phyloP scores from a whole-genome alignment of 371 early-diverging fungal genomes.

The Coemansia sp. region DNA sequence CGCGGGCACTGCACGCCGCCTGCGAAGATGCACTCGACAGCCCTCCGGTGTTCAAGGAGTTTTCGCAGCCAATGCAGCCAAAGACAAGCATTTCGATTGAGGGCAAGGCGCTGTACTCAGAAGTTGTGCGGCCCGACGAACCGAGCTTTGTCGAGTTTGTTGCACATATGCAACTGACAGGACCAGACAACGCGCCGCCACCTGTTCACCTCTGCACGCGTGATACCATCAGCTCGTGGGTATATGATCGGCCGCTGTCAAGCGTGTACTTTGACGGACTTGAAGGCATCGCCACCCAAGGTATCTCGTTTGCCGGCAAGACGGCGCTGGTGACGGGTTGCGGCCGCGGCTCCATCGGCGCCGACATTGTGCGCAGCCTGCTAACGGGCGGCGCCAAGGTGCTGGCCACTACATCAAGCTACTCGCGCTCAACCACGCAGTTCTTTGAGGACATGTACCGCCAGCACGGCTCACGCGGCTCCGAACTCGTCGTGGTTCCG shows the following conservation, averaged over 20 bases:
- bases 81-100: constrained; percentile 68
- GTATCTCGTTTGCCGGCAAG: constrained; percentile 82
- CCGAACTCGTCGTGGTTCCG: constrained; percentile 85
- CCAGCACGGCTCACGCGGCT: constrained; percentile 82
- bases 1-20: background rate
- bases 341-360: constrained; percentile 89
- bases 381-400: constrained; percentile 92
- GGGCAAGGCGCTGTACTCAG: constrained; percentile 64
- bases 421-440: constrained; percentile 77
- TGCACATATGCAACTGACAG: no score
- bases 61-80: constrained; percentile 84
- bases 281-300: constrained; percentile 69
- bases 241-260: no score
- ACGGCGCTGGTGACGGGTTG: constrained; percentile 89
- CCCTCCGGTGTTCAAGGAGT: constrained; percentile 53
- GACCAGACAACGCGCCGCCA: no score
- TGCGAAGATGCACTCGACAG: constrained; percentile 7
- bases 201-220: no score
- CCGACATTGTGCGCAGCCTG: constrained; percentile 84
- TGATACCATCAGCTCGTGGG: no score
- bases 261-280: constrained; percentile 71
- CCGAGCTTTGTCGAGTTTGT: no score
- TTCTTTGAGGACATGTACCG: constrained; percentile 92
- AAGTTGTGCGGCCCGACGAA: background rate
- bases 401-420: constrained; percentile 91